Base-by-base conservation (phyloP, 2,329 filamentous ascomycete species). In the Claviceps fusiformis region DNA sequence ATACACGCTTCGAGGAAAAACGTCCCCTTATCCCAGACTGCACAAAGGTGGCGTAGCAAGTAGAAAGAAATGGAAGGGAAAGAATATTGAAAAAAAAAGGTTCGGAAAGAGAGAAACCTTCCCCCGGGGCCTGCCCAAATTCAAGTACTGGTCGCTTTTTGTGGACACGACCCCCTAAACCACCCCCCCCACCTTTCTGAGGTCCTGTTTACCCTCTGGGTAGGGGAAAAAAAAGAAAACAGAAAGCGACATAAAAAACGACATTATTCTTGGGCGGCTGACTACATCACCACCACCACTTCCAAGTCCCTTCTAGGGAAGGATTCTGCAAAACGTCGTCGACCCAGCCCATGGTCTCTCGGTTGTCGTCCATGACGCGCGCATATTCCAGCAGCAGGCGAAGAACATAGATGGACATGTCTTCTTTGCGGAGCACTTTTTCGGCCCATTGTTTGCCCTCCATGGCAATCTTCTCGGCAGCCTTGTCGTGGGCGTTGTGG, bases 341-440 rank as follows among this genome's bases (percentile, higher is more conserved):
- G 2, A 79, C 76, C 75, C 76, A 82, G 1, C 79, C 79, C 74
- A 82, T 71, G 35, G 60, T 67, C 58, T 78, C 75, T 53, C 79
- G 66, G 53, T 71, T 64, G 44, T 79, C 76, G 54, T 80, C 78
- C 44, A 71, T 68, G 13, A 84, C 62, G 19, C 81, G 70, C 6
- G 75, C 82, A 58, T 85, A 85, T 68, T 86, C 83, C 37, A 85
- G 69, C 54, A 86, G 67, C 60, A 90, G 63, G 47, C 86, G 71
- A 54, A 84, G 71, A 9, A 82, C 75, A 64, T 90, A 90, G 9
- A 89, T 74, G 62, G 82, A 77, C 84, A 89, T 88, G 63, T 89
- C 86, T 62, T 88, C 85, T 61, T 75, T 79, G 56, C 87, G 72
- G 31, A 89, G 70, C 8, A 86, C 86, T 63, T 71, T 78, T 58